Conservation (phyloP, 2,329 filamentous ascomycete species). For the Aspergillus pseudotamarii region DNA sequence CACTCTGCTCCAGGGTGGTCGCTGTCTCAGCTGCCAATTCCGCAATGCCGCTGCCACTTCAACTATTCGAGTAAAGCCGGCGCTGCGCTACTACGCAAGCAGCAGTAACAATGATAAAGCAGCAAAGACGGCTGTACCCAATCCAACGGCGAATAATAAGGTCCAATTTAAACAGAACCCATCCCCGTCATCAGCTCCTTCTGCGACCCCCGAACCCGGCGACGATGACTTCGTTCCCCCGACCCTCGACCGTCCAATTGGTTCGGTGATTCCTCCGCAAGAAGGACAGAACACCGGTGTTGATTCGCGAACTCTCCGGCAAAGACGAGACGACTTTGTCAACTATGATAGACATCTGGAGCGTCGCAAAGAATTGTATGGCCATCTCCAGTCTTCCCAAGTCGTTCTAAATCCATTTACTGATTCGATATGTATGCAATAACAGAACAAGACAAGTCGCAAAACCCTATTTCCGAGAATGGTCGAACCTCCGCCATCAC, state of each 20-base stretch:
- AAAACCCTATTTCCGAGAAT: conserved; percentile 94
- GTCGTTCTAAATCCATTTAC: background rate
- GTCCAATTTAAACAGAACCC: conserved; percentile 35
- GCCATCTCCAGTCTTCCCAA: conserved; percentile 7
- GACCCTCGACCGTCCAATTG: conserved; percentile 73
- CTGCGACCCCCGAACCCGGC: conserved; percentile 27
- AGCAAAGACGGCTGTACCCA: conserved; percentile 15
- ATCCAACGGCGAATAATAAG: conserved; percentile 14
- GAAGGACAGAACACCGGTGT: conserved; percentile 81
- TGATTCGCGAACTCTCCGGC: conserved; percentile 65
- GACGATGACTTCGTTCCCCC: conserved; percentile 54
- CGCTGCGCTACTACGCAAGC: conserved; percentile 34
- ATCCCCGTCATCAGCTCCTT: conserved; percentile 22
- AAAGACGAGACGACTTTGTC: conserved; percentile 78
- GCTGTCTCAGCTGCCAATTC: conserved; percentile 41
- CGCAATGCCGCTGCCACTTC: conserved; percentile 26
- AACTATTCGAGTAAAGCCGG: conserved; percentile 21
- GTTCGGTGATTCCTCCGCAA: conserved; percentile 72
- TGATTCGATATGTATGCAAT: conserved; percentile 8
- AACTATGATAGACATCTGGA: conserved; percentile 82
- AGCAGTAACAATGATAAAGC: conserved; percentile 18
- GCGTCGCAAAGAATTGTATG: conserved; percentile 74
- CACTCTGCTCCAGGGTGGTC: conserved; percentile 29
- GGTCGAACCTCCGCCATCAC: conserved; percentile 78
- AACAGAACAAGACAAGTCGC: conserved; percentile 72